Evolutionary conservation across 2,329 filamentous ascomycete species (phyloP).

Genomic region (Dothistroma pini): DNA sequence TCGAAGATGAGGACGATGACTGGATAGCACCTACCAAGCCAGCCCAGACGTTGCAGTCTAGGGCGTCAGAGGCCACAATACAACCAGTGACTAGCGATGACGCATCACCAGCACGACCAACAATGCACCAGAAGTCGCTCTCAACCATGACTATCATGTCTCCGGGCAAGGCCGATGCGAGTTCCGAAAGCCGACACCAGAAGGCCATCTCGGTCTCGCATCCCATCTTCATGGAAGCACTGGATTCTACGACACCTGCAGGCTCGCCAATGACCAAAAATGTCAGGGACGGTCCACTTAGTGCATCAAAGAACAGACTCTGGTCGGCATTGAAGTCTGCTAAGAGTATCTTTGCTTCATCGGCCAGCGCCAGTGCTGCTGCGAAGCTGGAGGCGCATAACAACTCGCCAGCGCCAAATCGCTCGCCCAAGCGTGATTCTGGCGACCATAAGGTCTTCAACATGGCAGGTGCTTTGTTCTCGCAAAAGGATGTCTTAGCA

Average conservation of each 20-base stretch:
- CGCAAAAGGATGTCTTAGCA: conserved; percentile 26
- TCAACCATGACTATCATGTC: conserved; percentile 42
- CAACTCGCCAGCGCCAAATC: conserved; percentile 22
- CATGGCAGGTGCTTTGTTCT: conserved; percentile 35
- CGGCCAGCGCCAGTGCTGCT: conserved; percentile 55
- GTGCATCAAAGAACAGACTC: conserved; percentile 87
- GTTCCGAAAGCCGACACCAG: conserved; percentile 45
- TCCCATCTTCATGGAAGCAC: conserved; percentile 38
- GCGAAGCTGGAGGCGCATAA: conserved; percentile 52
- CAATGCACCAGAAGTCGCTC: conserved; percentile 36
- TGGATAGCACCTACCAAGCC: conserved; percentile 53
- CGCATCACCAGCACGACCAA: conserved; percentile 39
- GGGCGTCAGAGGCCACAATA: conserved; percentile 12
- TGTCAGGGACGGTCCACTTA: conserved; percentile 72
- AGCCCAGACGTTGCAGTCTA: conserved; percentile 12
- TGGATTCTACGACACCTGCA: conserved; percentile 52
- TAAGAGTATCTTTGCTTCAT: conserved; percentile 79
- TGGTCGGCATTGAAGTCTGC: conserved; percentile 88
- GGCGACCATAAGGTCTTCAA: conserved; percentile 26
- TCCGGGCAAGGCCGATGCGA: conserved; percentile 40
- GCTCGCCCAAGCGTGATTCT: conserved; percentile 15
- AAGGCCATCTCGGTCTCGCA: conserved; percentile 52
- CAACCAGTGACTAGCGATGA: conserved; percentile 12
- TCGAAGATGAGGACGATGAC: conserved; percentile 52
- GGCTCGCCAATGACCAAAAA: conserved; percentile 52